Evolutionary conservation across 345 rosid genomes (phyloP), one percentile per base, ranked within the genome.

Genomic region (Garcia nutans): DNA sequence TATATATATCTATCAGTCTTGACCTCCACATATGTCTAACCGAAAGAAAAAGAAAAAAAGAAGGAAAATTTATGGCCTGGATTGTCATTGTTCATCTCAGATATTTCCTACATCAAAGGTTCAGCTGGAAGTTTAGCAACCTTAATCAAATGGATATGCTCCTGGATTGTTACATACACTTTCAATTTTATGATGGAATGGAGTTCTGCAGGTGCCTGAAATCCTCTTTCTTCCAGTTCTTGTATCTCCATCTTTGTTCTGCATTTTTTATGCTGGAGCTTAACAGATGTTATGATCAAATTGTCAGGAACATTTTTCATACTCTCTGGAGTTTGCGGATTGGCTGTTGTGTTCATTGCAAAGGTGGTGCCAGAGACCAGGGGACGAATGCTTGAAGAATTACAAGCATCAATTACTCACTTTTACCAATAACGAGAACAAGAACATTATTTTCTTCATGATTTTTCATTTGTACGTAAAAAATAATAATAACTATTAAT

Each of bases 101-200:
- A 86, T 94, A 76, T 90, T 93, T 67, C 97, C 94, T 1, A 88
- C 76, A 81, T 92, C 81, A 94, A 90, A 71, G 97, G 72, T 0
- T 82, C 88, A 50, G 93, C 96, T 37, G 97, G 97, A 61, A 94
- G 96, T 76, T 80, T 94, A 17, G 91, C 89, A 81, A 86, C 90
- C 44, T 71, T 94, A 67, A 86, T 87, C n/a, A 92, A 88, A 82
- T 92, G 98, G 98, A 79, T 85, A 47, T 82, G 90, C 19, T 85
- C 92, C 64, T 92, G 97, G 98, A 83, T 92, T 41, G 76, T 89
- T 70, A 74, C 98, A 33, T 92, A 72, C 55, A 61, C 90, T 16
- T 90, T 92, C 81, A 92, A 87, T 76, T 91, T 92, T 81, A 69
- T 86, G 52, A 79, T 84, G 85, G 54, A 83, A 11, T 85, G 89